Base-by-base conservation (phyloP, 495 filamentous ascomycete species). In the Evernia prunastri region DNA sequence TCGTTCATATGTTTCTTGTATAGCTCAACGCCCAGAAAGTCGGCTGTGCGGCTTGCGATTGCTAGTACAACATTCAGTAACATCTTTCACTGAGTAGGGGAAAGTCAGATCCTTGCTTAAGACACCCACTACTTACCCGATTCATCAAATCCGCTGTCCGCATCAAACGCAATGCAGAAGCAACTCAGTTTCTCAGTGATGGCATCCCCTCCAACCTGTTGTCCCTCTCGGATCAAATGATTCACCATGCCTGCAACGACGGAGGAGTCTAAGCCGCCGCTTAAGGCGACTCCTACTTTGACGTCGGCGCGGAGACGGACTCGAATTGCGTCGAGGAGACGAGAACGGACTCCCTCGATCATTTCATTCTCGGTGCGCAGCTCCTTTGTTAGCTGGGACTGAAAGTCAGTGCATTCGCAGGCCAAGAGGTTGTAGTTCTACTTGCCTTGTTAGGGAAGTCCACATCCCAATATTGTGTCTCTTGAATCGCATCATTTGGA, bases 201-300 rank as follows among this genome's bases (percentile, higher is more conserved):
- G 9, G 67, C 47, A 27, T 72, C 73, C 63, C 72, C 75, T 12
- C 77, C 76, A 10, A 79, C 68, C 40, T 67, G 67, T 10, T 70
- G 67, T 23, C 73, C 75, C 47, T 82, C 70, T 29, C 75, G 69
- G 1, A 78, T 70, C 4, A 83, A 75, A 63, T 82, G 72, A 2
- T 73, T 74, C 29, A 78, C 78, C 68, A 84, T 84, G 18, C 82
- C 80, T 20, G 80, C 82, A 36, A 83, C 69, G 10, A 75, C 74
- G 0, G 80, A 80, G 8, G 77, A 80, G 64, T 82, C 82, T 36
- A 85, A 72, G 4, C 82, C 82, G n/a, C 82, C 82, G 31, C 73
- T 77, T 1, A 84, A 70, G 60, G 79, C 81, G 51, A 84, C 70
- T 2, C 81, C 81, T 10, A 84, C 72, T 10, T 76, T 76, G 0